phyloP scores from a whole-genome alignment of 2,329 filamentous ascomycete genomes.

The Penicillium griseofulvum region DNA sequence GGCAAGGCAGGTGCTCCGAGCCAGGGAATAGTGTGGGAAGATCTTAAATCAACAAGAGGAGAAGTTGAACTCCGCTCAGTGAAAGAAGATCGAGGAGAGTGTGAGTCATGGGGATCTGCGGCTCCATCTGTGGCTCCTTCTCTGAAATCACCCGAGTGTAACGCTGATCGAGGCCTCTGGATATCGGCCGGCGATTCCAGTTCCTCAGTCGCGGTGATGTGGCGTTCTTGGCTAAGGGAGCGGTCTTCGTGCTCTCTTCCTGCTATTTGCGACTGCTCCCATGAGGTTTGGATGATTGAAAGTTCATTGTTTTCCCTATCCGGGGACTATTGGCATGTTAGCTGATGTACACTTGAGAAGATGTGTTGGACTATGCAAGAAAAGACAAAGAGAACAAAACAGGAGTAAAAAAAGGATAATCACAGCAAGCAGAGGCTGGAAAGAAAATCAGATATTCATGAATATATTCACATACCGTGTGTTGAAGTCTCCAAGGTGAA shows the following conservation, averaged over 20 bases:
- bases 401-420: background rate
- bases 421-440: background rate
- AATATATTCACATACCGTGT: slow-evolving; percentile 49
- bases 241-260: slow-evolving; percentile 15
- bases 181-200: slow-evolving; percentile 62
- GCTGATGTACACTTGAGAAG: background rate
- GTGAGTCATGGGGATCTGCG: slow-evolving; percentile 18
- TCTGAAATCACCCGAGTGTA: slow-evolving; percentile 63
- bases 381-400: background rate
- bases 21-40: slow-evolving; percentile 60
- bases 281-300: slow-evolving; percentile 27
- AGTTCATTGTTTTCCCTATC: slow-evolving; percentile 1
- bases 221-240: slow-evolving; percentile 18
- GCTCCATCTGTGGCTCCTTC: slow-evolving; percentile 43
- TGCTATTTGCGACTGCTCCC: slow-evolving; percentile 19
- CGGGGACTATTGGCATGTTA: slow-evolving; percentile 15
- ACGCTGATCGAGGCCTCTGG: slow-evolving; percentile 73
- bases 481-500: slow-evolving; percentile 68
- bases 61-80: slow-evolving; percentile 13
- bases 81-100: slow-evolving; percentile 24
- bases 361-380: background rate
- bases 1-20: slow-evolving; percentile 38
- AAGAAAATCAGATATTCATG: background rate
- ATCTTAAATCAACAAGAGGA: slow-evolving; percentile 31
- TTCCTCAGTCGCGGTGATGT: slow-evolving; percentile 43